A percentile compares a stretch with the other conserved stretches of the same genome.
Conservation (phyloP, 495 filamentous ascomycete species). For the Penicillium waksmanii region DNA sequence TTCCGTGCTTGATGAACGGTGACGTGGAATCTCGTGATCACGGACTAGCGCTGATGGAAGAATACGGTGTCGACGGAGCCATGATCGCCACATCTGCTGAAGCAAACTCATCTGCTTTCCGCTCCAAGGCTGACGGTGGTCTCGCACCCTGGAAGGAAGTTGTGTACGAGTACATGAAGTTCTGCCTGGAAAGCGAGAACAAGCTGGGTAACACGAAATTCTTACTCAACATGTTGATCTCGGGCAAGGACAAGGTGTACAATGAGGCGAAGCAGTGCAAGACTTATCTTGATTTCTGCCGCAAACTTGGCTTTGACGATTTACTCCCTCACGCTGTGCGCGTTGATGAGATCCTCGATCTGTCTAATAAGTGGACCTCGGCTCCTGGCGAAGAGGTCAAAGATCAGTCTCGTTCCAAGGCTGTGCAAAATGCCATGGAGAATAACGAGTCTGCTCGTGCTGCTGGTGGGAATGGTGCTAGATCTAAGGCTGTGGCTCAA, state of each 20-base stretch:
- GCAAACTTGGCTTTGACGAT: constrained; percentile 62
- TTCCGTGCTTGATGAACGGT: constrained; percentile 93
- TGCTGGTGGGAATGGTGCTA: constrained; percentile 37
- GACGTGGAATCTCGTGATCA: constrained; percentile 76
- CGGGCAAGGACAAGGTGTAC: constrained; percentile 70
- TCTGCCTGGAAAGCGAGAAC: constrained; percentile 76
- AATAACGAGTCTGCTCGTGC: constrained; percentile 52
- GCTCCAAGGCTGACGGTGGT: constrained; percentile 64
- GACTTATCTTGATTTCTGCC: constrained; percentile 67
- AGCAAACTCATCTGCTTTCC: constrained; percentile 84
- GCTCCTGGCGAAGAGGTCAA: constrained; percentile 25
- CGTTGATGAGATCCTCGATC: constrained; percentile 66
- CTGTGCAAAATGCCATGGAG: constrained; percentile 56
- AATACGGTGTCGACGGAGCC: constrained; percentile 85
- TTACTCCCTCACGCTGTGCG: constrained; percentile 59
- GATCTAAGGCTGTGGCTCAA: constrained; percentile 36
- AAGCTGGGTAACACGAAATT: constrained; percentile 91
- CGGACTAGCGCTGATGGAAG: constrained; percentile 65
- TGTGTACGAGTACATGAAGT: constrained; percentile 71
- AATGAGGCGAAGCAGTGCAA: constrained; percentile 57
- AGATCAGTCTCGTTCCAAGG: constrained; percentile 38
- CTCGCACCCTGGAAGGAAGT: constrained; percentile 73
- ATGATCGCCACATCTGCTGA: constrained; percentile 97
- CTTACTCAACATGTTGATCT: constrained; percentile 79
- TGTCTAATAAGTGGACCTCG: constrained; percentile 50